phyloP scores from a whole-genome alignment of 148 eudicot species.

The Mesembryanthemum crystallinum region DNA sequence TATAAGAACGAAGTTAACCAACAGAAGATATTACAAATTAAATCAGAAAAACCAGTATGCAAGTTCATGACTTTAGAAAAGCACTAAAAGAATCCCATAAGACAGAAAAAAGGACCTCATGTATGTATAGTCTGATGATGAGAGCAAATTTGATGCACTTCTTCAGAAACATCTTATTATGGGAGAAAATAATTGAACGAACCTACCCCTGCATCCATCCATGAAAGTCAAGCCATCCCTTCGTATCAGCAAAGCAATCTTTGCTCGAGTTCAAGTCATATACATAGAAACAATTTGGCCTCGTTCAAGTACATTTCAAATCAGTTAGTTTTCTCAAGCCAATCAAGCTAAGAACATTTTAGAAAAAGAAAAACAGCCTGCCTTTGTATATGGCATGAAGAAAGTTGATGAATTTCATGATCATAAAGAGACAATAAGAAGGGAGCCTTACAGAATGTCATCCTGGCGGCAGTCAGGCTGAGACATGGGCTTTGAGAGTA shows the following conservation, averaged over 20 bases:
- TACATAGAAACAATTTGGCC: conserved; percentile 21
- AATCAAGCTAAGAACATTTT: conserved; percentile 57
- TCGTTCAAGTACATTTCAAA: conserved; percentile 34
- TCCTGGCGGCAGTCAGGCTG: conserved; percentile 31
- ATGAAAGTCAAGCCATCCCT: conserved; percentile 52
- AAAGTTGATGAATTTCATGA: conserved; percentile 24
- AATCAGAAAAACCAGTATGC: not conserved
- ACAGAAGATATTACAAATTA: not conserved
- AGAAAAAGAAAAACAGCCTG: conserved; percentile 65
- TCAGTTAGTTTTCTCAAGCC: conserved; percentile 30
- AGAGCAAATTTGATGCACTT: conserved; percentile 53
- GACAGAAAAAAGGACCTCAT: conserved; percentile 54
- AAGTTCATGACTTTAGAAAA: not conserved
- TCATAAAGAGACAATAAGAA: conserved; percentile 38
- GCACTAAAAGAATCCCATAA: not conserved
- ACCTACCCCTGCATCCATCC: conserved; percentile 61
- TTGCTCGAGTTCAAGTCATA: conserved; percentile 25
- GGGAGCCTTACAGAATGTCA: conserved; percentile 66
- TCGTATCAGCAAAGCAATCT: conserved; percentile 32
- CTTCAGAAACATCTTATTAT: conserved; percentile 31
- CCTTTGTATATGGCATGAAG: conserved; percentile 63
- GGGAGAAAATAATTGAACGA: conserved; percentile 32
- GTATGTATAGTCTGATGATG: conserved; percentile 63
- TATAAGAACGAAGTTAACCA: not conserved
- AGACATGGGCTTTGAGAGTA: conserved; percentile 50